Percentiles rank a stretch among this genome's conserved stretches.
phyloP scores from a whole-genome alignment of 2,329 filamentous ascomycete species.

The Colletotrichum sp. region DNA sequence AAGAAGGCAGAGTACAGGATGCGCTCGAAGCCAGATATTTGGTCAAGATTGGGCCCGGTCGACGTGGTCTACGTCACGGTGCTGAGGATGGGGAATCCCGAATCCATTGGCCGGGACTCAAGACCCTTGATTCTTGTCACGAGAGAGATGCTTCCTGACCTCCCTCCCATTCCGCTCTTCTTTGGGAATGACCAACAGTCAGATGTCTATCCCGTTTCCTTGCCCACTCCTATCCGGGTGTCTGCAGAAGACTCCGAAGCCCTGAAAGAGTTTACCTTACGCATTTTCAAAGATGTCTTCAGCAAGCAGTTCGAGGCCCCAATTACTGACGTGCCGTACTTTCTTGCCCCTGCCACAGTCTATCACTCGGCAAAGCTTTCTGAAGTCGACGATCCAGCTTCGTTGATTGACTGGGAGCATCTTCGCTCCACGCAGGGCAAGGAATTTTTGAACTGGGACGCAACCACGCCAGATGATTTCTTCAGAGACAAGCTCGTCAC shows the following conservation, averaged over 20 bases:
- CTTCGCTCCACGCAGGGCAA: constrained; percentile 44
- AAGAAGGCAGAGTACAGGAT: constrained; percentile 77
- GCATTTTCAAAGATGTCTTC: constrained; percentile 83
- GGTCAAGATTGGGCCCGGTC: constrained; percentile 54
- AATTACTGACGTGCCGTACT: constrained; percentile 76
- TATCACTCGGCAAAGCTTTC: constrained; percentile 28
- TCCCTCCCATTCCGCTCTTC: constrained; percentile 75
- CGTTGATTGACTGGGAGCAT: constrained; percentile 65
- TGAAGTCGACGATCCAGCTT: constrained; percentile 16
- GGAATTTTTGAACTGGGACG: constrained; percentile 42
- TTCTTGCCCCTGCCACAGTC: constrained; percentile 67
- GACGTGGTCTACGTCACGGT: constrained; percentile 67
- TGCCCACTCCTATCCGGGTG: constrained; percentile 49
- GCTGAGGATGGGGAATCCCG: constrained; percentile 62
- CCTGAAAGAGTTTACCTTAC: constrained; percentile 76
- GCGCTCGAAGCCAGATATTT: constrained; percentile 78
- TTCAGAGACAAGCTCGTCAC: constrained; percentile 58
- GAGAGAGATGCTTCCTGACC: constrained; percentile 63
- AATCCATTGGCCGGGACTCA: constrained; percentile 62
- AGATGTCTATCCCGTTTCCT: constrained; percentile 53
- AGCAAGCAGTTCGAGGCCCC: constrained; percentile 81
- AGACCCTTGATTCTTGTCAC: constrained; percentile 75
- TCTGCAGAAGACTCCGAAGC: constrained; percentile 49
- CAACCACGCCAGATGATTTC: constrained; percentile 49
- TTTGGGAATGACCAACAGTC: constrained; percentile 69